Evolutionary conservation across 768 basidiomycete genomes (phyloP).

Genomic region (Trametes punicea): DNA sequence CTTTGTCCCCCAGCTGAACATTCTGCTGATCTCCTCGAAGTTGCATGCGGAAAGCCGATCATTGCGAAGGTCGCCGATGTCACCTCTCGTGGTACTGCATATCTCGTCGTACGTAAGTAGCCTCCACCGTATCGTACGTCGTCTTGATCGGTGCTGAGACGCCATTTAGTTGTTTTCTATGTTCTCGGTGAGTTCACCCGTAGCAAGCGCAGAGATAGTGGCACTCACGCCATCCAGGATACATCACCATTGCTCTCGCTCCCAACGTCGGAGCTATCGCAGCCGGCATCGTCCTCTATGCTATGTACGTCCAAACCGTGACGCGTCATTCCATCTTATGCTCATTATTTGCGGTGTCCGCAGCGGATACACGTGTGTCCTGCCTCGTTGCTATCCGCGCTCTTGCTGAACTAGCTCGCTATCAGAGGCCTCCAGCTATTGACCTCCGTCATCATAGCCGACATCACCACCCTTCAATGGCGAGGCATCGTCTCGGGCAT

Average conservation of each 20-base stretch:
- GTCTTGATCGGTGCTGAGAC: conserved; percentile 12
- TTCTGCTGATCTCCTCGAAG: not conserved
- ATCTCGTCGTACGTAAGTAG: conserved; percentile 47
- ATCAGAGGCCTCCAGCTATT: conserved; percentile 59
- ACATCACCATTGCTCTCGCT: conserved; percentile 32
- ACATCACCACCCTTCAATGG: conserved; percentile 31
- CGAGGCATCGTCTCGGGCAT: conserved; percentile 41
- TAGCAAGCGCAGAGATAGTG: conserved; percentile 16
- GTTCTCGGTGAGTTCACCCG: conserved; percentile 33
- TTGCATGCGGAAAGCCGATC: conserved; percentile 38
- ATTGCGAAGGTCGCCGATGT: conserved; percentile 55
- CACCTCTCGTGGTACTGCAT: conserved; percentile 46
- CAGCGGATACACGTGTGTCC: conserved; percentile 58
- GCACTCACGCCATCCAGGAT: conserved; percentile 26
- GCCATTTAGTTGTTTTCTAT: conserved; percentile 38
- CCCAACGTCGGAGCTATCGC: conserved; percentile 27
- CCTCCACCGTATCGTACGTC: conserved; percentile 23
- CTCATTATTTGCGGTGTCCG: conserved; percentile 23
- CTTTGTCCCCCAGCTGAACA: conserved; percentile 31
- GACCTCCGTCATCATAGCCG: conserved; percentile 40
- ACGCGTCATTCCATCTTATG: conserved; percentile 25
- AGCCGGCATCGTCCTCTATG: conserved; percentile 50
- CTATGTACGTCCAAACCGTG: conserved; percentile 39
- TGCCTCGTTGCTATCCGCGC: conserved; percentile 21
- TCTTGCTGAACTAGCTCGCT: conserved; percentile 8